phyloP scores from a whole-genome alignment of 1,284 basidiomycete genomes.

The Xerocomus nothofagi region DNA sequence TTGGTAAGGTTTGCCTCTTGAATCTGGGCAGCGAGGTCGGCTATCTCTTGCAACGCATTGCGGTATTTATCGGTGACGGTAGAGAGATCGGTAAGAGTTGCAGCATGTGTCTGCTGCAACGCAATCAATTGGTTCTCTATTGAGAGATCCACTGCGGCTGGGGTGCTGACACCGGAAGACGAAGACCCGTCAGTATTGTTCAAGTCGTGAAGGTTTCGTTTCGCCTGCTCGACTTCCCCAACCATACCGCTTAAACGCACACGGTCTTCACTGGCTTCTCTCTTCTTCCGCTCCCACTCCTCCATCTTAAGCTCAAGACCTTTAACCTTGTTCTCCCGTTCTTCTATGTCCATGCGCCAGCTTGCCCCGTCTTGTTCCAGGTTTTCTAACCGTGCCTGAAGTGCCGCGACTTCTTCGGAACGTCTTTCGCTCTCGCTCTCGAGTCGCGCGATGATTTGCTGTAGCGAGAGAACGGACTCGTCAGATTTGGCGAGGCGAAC shows the following conservation, averaged over 20 bases:
- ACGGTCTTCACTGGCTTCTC: constrained; percentile 64
- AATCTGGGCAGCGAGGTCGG: constrained; percentile 81
- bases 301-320: constrained; percentile 76
- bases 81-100: constrained; percentile 78
- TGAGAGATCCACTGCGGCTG: constrained; percentile 35
- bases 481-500: constrained; percentile 77
- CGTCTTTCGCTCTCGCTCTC: constrained; percentile 76
- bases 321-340: constrained; percentile 71
- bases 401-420: constrained; percentile 63
- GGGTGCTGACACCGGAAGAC: constrained; percentile 34
- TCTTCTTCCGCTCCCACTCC: constrained; percentile 71
- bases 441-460: constrained; percentile 71
- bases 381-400: constrained; percentile 73
- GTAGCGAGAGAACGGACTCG: constrained; percentile 67
- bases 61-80: constrained; percentile 80
- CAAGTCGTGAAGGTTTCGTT: constrained; percentile 55
- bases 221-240: constrained; percentile 69
- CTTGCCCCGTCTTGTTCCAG: constrained; percentile 69
- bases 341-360: constrained; percentile 80
- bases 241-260: constrained; percentile 64
- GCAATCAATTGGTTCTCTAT: constrained; percentile 60
- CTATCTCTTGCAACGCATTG: constrained; percentile 86
- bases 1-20: constrained; percentile 73
- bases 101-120: constrained; percentile 74
- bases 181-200: constrained; percentile 27